Conservation (phyloP, 2,329 filamentous ascomycete species). For the Seiridium cupressi region DNA sequence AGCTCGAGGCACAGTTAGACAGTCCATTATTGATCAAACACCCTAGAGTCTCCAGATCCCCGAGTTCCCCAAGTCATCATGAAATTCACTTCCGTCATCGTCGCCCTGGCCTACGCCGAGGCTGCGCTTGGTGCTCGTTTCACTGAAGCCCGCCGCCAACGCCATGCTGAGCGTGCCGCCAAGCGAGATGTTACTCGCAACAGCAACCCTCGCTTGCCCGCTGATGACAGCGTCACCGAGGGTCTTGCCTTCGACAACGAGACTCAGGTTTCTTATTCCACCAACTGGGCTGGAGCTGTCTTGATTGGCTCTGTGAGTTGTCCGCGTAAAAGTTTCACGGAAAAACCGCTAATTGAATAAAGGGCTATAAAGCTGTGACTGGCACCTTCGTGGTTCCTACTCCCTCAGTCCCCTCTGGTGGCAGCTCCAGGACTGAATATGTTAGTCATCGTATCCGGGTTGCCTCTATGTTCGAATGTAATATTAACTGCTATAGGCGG, state of each 20-base stretch:
- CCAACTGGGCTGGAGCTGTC: conserved; percentile 54
- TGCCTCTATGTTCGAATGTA: too few species aligned
- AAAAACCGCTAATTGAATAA: conserved; percentile 10
- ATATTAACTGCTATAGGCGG: conserved; percentile 14
- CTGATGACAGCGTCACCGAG: conserved; percentile 18
- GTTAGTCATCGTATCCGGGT: too few species aligned
- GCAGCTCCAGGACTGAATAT: conserved; percentile 28
- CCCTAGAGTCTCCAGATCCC: not conserved
- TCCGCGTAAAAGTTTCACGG: too few species aligned
- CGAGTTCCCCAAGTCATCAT: conserved; percentile 27
- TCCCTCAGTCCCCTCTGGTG: conserved; percentile 29
- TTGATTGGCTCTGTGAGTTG: conserved; percentile 33
- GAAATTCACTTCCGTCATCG: conserved; percentile 43
- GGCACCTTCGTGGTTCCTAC: conserved; percentile 53
- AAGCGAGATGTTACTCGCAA: not conserved
- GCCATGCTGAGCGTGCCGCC: not conserved
- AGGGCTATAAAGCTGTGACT: conserved; percentile 50
- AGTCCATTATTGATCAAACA: not conserved
- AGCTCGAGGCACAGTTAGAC: not conserved
- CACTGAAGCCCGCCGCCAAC: conserved; percentile 30
- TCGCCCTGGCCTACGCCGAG: conserved; percentile 36
- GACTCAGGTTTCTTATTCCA: conserved; percentile 27
- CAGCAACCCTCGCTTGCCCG: conserved; percentile 18
- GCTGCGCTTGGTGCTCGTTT: conserved; percentile 44
- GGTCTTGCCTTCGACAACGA: conserved; percentile 8